Base-by-base conservation (phyloP, 208 protist species). In the Eutreptiella sp. region DNA sequence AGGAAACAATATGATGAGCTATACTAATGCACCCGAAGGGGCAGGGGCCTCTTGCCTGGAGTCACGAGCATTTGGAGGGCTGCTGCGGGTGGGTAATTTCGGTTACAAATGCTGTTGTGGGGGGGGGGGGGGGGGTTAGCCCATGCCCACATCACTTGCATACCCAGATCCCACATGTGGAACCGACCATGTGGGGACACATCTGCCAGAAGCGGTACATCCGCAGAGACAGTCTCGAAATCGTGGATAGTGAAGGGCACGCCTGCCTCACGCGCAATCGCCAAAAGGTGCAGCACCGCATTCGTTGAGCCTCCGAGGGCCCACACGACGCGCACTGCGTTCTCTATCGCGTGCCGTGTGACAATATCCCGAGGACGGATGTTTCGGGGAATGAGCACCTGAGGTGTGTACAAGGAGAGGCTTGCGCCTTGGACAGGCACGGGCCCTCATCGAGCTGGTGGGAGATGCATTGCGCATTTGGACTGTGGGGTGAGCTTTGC, bases 291-390 rank as follows among this genome's bases (percentile, higher is more conserved):
- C 11, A 80, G 64, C 21, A 76, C 71, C 21, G 54, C 72, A 39
- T 80, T 80, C 11, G 75, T 80, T 21, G 53, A 70, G 5, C 73
- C 73, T 38, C 71, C 75, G 2, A 76, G 41, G 9, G 70, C 70
- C 57, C 69, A 66, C 24, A 67, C 46, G 29, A 75, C 64, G 14
- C 38, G 35, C 7, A 81, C 72, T 3, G 76, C 72, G 54, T 81
- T 81, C 39, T 66, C 45, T 48, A 81, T 79, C 2, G 76, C 76
- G 1, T 48, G 14, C 1, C 27, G 14, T 23, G 71, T 77, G 68
- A 80, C 77, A 46, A 80, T 80, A 46, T 75, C 72, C 5, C 58
- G 36, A 7, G 68, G 60, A 38, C 62, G 73, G 28, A 80, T 69
- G 27, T 72, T 54, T 24, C 69, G 42, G 28, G 66, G 32, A 3